Conservation (phyloP, 768 basidiomycete genomes). For the Leucogyrophana mollusca region DNA sequence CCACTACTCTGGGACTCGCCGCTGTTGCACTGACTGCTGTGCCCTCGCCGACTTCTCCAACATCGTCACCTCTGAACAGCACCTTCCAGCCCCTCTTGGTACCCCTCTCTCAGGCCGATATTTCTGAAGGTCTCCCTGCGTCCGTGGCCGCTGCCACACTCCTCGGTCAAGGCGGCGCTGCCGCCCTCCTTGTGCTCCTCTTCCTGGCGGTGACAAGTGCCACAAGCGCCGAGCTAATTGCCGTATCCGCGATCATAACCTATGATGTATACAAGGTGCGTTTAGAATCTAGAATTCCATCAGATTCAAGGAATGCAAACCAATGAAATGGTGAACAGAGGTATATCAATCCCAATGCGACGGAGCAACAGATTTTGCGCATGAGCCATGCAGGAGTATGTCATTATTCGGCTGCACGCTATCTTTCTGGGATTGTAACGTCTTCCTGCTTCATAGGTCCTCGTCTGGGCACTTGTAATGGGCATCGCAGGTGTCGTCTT, state of each 20-base stretch:
- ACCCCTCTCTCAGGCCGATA: constrained; percentile 53
- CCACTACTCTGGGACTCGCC: constrained; percentile 84
- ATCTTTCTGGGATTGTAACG: no score
- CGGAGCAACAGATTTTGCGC: constrained; percentile 65
- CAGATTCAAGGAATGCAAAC: background rate
- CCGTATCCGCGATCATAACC: constrained; percentile 79
- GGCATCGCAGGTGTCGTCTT: constrained; percentile 84
- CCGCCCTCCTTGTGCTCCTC: constrained; percentile 73
- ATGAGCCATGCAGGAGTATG: constrained; percentile 67
- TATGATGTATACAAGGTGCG: constrained; percentile 82
- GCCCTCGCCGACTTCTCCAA: constrained; percentile 23
- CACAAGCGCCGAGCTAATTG: constrained; percentile 88
- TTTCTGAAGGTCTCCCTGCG: constrained; percentile 87
- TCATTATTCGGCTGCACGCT: constrained; percentile 1
- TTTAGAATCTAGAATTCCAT: background rate
- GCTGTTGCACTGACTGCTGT: constrained; percentile 75
- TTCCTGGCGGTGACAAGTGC: constrained; percentile 88
- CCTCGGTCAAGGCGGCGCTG: constrained; percentile 77
- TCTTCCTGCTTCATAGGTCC: constrained; percentile 43
- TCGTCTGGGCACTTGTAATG: constrained; percentile 71
- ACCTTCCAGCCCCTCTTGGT: constrained; percentile 39
- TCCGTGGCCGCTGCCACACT: constrained; percentile 82
- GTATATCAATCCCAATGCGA: constrained; percentile 83
- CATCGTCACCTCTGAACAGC: constrained; percentile 48
- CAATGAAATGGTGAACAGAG: constrained; percentile 33